phyloP scores from a whole-genome alignment of 805 yeast species.

The Yarrowia sp. region DNA sequence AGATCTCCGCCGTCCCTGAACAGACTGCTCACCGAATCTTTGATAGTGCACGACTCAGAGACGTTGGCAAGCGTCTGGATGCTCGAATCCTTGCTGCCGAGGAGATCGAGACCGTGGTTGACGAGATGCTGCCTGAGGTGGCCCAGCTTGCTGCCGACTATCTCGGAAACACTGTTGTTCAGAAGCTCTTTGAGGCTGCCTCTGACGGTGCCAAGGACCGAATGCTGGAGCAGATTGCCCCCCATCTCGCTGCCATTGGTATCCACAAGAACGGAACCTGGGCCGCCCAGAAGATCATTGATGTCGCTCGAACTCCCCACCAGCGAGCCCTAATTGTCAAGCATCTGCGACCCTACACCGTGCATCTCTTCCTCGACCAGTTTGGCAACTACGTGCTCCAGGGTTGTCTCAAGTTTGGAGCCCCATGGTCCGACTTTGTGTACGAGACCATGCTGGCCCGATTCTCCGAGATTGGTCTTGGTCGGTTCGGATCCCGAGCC shows the following conservation, averaged over 20 bases:
- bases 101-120: constrained; percentile 80
- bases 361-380: constrained; percentile 88
- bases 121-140: constrained; percentile 84
- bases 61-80: constrained; percentile 78
- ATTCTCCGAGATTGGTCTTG: constrained; percentile 81
- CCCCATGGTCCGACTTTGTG: constrained; percentile 88
- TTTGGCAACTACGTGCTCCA: constrained; percentile 97
- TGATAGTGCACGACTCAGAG: constrained; percentile 88
- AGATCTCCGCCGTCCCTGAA: constrained; percentile 70
- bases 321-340: constrained; percentile 67
- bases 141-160: constrained; percentile 93
- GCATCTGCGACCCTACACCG: constrained; percentile 79
- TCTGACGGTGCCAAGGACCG: constrained; percentile 75
- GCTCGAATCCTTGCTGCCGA: constrained; percentile 58
- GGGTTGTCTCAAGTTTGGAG: constrained; percentile 87
- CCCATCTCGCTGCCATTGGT: constrained; percentile 87
- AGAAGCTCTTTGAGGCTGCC: constrained; percentile 79
- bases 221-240: constrained; percentile 79
- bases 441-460: constrained; percentile 80
- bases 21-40: constrained; percentile 71
- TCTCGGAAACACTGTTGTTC: constrained; percentile 94
- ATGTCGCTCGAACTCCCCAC: constrained; percentile 60
- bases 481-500: constrained; percentile 94
- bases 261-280: constrained; percentile 98
- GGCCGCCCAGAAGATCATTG: constrained; percentile 97